Conservation (phyloP, 345 rosid species). For the Sisymbrium altissimum region DNA sequence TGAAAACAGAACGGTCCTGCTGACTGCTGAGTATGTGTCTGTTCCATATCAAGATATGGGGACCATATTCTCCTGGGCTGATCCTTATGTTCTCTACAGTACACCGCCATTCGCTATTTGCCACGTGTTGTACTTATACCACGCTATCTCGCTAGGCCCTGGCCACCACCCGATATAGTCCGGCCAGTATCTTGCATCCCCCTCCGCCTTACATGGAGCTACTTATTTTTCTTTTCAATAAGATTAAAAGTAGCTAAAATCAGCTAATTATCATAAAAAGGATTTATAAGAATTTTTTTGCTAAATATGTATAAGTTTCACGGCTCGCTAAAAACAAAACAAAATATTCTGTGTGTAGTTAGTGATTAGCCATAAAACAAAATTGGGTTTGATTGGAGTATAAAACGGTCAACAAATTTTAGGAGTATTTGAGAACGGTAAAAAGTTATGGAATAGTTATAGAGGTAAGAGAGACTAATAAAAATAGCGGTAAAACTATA, state of each 20-base stretch:
- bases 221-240: not conserved
- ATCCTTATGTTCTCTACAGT: constrained; percentile 15
- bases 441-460: no score
- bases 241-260: not conserved
- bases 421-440: no score
- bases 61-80: constrained; percentile 26
- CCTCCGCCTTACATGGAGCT: not conserved
- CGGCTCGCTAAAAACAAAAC: not conserved
- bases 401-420: no score
- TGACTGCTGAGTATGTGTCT: constrained; percentile 1
- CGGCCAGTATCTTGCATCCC: not conserved
- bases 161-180: not conserved
- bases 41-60: constrained; percentile 21
- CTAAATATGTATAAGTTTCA: not conserved
- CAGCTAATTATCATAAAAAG: not conserved
- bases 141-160: not conserved
- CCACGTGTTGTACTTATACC: not conserved
- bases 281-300: no score
- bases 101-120: not conserved
- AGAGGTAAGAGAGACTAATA: no score
- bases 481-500: no score
- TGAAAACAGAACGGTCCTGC: constrained; percentile 22
- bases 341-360: no score
- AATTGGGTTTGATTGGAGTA: no score
- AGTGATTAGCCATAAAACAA: no score